Base-by-base conservation (phyloP, 208 protist genomes). In the Trypanosoma rangeli region DNA sequence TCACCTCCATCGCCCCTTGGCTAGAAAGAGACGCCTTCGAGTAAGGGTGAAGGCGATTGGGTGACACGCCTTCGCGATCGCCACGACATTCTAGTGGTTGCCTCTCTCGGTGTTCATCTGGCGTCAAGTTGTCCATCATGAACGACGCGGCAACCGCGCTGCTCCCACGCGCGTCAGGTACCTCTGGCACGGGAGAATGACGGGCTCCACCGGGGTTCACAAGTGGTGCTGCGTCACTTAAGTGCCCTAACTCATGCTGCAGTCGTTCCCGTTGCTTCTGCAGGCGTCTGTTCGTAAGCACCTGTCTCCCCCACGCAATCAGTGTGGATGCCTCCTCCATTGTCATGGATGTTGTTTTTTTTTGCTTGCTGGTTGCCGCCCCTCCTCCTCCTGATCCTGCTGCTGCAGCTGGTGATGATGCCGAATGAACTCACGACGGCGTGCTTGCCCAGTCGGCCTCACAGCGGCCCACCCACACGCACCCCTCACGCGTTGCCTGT, bases 311-410 rank as follows among this genome's bases (percentile, higher is more conserved):
- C 58, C 57, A 74, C n/a, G 54, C 31, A 15, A 74, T 50, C 46
- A 74, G 31, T 0, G 59, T 58, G 15, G 68, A 58, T 33, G 68
- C 68, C 18, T 74, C 68, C 35, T 70, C 66, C 66, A 70, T 70
- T 66, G 57, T 65, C 37, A 39, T 72, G 5, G 64, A 72, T 26
- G 35, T 70, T 53, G 24, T 65, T 5, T 72, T 50, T 12, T 55
- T 55, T 24, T n/a, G 1, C 2, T 55, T 15, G 16, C 26, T 58
- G 20, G 4, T 2, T 8, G 26, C 33, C n/a, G n/a, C 33, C 18
- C 26, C 18, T 58, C 18, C 26, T 58, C 37, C 10, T 42, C 37
- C 7, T 42, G 37, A 4, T 10, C 7, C 37, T 10, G 4, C 42
- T 46, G 3, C 2, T 46, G 8, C 42, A 10, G 42, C 42, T 5